These are phyloP conservation scores for Agarophyton chilense DNA, from an alignment of 23 red algal species.

Conservation along the genomic window DNA sequence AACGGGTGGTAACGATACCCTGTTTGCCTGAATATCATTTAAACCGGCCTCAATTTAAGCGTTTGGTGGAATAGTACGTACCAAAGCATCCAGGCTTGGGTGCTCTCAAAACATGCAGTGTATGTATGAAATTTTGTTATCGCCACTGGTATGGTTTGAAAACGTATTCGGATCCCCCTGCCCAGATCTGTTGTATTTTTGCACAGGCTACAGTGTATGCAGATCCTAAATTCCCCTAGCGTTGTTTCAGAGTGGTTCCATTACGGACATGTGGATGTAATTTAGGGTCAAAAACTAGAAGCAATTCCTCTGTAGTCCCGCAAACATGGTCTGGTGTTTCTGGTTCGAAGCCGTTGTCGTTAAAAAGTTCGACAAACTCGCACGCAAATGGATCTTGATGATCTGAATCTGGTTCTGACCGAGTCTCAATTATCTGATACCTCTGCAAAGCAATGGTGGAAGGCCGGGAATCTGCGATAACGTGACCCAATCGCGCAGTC, in stretches of 20 bases:
- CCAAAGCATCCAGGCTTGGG: not conserved
- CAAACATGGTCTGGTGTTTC: not conserved
- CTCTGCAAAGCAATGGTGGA: not conserved
- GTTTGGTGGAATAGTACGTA: too few relatives aligned
- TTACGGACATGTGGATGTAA: not conserved
- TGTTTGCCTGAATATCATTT: too few relatives aligned
- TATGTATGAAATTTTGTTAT: constrained; percentile 7
- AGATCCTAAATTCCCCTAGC: not conserved
- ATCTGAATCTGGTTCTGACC: not conserved
- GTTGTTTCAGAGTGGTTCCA: constrained; percentile 25
- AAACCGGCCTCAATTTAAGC: too few relatives aligned
- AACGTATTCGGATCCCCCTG: constrained; percentile 14
- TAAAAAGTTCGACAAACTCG: not conserved
- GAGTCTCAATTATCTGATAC: not conserved
- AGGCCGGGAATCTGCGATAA: constrained; percentile 23
- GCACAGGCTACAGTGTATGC: not conserved
- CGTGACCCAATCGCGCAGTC: constrained; percentile 10
- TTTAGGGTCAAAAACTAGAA: not conserved
- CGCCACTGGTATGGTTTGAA: not conserved
- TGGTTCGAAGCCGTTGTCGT: constrained; percentile 1
- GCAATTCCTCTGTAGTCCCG: not conserved
- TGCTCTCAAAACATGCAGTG: constrained; percentile 4
- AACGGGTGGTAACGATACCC: too few relatives aligned
- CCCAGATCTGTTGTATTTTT: constrained; percentile 12
- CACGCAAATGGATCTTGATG: not conserved